These are phyloP conservation scores for Teratosphaeria zuluensis DNA, from an alignment of 2,329 filamentous ascomycete species.

Conservation along the genomic window DNA sequence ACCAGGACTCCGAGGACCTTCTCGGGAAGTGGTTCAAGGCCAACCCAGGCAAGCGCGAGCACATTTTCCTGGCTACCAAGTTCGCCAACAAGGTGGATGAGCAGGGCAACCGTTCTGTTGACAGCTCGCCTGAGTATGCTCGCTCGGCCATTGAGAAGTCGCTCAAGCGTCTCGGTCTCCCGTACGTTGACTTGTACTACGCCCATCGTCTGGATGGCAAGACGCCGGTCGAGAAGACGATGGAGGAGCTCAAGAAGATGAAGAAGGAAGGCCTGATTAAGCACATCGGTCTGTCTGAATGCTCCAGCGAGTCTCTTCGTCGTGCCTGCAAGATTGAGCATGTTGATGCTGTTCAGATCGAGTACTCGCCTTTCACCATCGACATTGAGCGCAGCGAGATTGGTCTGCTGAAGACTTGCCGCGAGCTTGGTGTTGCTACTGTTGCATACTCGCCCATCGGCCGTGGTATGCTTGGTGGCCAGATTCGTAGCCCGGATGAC, in stretches of 20 bases:
- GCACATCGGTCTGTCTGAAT: conserved; percentile 47
- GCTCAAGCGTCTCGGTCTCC: conserved; percentile 31
- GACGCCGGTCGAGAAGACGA: conserved; percentile 40
- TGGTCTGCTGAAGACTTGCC: conserved; percentile 43
- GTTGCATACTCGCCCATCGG: conserved; percentile 51
- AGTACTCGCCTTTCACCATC: conserved; percentile 42
- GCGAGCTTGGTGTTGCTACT: conserved; percentile 49
- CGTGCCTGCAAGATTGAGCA: conserved; percentile 43
- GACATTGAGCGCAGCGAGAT: conserved; percentile 48
- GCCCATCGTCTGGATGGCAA: conserved; percentile 33
- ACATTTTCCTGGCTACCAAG: conserved; percentile 45
- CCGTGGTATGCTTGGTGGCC: conserved; percentile 47
- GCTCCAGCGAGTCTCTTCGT: conserved; percentile 40
- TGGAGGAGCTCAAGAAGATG: conserved; percentile 40
- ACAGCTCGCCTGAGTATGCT: conserved; percentile 32
- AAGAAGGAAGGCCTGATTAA: conserved; percentile 48
- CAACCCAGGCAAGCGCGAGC: conserved; percentile 38
- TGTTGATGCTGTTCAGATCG: conserved; percentile 44
- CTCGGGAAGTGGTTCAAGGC: conserved; percentile 32
- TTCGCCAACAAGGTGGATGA: conserved; percentile 38
- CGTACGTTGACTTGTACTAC: conserved; percentile 35
- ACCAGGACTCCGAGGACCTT: conserved; percentile 35
- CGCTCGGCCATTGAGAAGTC: conserved; percentile 31
- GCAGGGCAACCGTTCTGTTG: conserved; percentile 28
- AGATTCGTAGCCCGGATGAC: conserved; percentile 37